Evolutionary conservation across 225 moss, liverwort and hornwort genomes (phyloP).

Genomic region (Marchantia polymorpha): DNA sequence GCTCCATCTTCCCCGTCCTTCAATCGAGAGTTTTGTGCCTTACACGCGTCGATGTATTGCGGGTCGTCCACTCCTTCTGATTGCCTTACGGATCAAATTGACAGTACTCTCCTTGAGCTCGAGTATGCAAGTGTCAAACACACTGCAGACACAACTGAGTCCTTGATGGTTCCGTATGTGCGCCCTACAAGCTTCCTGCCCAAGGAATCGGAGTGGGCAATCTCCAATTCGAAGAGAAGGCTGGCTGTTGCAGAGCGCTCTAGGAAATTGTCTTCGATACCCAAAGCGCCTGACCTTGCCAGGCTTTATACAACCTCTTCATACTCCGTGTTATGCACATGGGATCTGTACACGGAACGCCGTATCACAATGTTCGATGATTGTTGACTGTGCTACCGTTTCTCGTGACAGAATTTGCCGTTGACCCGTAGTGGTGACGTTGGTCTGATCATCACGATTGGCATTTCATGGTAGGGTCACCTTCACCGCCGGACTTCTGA

Average conservation of each 20-base stretch:
- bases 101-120: too few species aligned
- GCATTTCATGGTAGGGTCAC: background rate
- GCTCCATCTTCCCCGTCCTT: slow-evolving; percentile 7
- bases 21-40: background rate
- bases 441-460: background rate
- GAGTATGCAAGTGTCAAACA: background rate
- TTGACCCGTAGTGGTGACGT: background rate
- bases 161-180: background rate
- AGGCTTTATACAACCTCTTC: background rate
- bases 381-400: background rate
- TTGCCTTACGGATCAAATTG: background rate
- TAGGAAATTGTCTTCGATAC: background rate
- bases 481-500: too few species aligned
- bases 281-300: background rate
- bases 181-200: slow-evolving; percentile 15
- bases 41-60: background rate
- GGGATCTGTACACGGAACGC: background rate
- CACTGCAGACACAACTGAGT: background rate
- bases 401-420: background rate
- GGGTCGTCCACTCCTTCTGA: background rate
- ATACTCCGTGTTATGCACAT: too few species aligned
- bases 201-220: slow-evolving; percentile 4
- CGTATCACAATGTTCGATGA: background rate
- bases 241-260: slow-evolving; percentile 6
- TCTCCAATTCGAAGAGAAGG: slow-evolving; percentile 10